Evolutionary conservation across 176 grass and related monocot genomes (phyloP), one percentile per base, ranked within the genome.

Genomic region (Saccharum officinarum): DNA sequence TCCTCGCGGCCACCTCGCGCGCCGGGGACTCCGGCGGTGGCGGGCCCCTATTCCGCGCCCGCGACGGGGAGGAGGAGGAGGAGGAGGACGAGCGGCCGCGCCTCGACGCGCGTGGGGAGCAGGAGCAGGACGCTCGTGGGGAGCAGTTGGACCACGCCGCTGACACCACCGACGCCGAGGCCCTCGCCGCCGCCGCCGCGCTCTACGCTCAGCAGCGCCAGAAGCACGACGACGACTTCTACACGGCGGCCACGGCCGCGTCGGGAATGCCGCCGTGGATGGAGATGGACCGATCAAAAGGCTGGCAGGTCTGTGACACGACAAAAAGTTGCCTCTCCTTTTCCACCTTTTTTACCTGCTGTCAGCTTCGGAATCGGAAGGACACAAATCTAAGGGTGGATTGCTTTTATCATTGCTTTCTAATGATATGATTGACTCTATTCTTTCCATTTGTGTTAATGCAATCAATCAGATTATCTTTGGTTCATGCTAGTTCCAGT

Each of bases 211-310:
- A 92, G 71, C 93, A 88, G 70, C 80, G 85, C 8, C 89, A 84
- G 49, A 82, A 84, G 31, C 39, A 91, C 16, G 75, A 87, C 73
- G 84, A 82, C 69, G 93, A 95, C 41, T 77, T 86, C 76, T 90
- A 88, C 55, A 49, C 88, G 41, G 47, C 83, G 18, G 73, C 77
- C 38, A 59, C 84, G 59, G 41, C 80, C 16, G 78, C 75, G 28
- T 81, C 82, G 74, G 83, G 79, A 79, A 92, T 92, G 88, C 57
- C 80, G 76, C 85, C 88, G n/a, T 95, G 93, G 93, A 74, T 71
- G 84, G 86, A 88, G 85, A 69, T 71, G 84, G 86, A 88, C 67
- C 80, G 85, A 25, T 86, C 83, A 33, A 86, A 74, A 82, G 86
- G 88, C 40, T 95, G 93, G 93, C 93, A 90, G 85, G 93, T 95